Conservation (phyloP, 805 yeast genomes). For the Cyberlindnera samutprakarnensis region DNA sequence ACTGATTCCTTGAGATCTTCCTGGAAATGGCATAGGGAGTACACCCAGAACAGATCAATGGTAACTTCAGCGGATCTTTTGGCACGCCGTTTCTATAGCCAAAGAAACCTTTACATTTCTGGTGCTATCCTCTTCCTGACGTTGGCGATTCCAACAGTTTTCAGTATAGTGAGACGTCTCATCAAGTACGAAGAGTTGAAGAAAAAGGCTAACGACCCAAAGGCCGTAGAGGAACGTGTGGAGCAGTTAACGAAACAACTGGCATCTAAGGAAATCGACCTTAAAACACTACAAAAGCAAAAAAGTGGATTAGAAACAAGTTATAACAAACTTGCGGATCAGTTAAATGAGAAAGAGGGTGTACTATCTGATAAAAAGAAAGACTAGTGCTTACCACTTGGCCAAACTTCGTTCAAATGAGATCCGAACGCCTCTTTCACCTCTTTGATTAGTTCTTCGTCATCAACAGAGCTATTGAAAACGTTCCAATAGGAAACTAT, state of each 20-base stretch:
- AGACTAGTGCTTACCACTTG: conserved; percentile 33
- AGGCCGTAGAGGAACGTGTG: conserved; percentile 9
- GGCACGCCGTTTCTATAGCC: conserved; percentile 55
- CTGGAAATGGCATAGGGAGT: conserved; percentile 22
- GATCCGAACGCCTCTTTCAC: conserved; percentile 45
- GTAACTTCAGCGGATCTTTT: conserved; percentile 47
- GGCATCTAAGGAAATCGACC: conserved; percentile 33
- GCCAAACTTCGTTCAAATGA: conserved; percentile 64
- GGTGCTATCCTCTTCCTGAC: conserved; percentile 55
- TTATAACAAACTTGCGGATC: conserved; percentile 35
- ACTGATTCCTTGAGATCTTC: conserved; percentile 46
- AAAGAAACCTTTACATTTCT: conserved; percentile 53
- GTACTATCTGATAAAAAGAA: too few relatives aligned
- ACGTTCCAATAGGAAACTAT: conserved; percentile 48
- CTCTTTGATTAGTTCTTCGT: conserved; percentile 24
- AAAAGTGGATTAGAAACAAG: conserved; percentile 41
- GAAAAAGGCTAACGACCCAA: conserved; percentile 11
- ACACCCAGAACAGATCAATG: conserved; percentile 26
- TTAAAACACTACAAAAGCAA: conserved; percentile 42
- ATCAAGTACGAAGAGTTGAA: conserved; percentile 37
- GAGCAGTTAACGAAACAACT: conserved; percentile 30
- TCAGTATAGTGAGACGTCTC: conserved; percentile 44
- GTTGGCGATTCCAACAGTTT: conserved; percentile 47
- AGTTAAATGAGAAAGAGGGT: conserved; percentile 10
- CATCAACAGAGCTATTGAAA: conserved; percentile 22